These are phyloP conservation scores for Paramyrothecium sp. DNA, from an alignment of 2,329 filamentous ascomycete species.

Conservation along the genomic window DNA sequence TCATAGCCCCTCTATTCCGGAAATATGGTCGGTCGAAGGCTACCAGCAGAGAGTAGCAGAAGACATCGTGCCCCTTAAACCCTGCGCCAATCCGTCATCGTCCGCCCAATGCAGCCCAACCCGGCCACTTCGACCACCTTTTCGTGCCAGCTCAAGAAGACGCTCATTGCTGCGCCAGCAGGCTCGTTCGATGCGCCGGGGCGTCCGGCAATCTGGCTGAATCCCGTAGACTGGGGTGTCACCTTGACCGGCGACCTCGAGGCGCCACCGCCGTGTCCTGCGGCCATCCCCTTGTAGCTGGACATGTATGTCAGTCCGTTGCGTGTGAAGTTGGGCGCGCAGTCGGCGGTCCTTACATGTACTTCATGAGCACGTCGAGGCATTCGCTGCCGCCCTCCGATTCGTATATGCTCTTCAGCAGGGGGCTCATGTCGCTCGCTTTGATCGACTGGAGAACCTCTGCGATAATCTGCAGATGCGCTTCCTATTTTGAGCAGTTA, in stretches of 20 bases:
- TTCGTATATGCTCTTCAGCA: constrained; percentile 78
- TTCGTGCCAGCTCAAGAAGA: constrained; percentile 97
- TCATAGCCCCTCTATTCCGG: constrained; percentile 3
- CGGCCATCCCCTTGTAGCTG: constrained; percentile 88
- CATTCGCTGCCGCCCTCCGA: constrained; percentile 79
- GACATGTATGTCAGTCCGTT: too few species aligned
- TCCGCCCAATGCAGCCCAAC: constrained; percentile 84
- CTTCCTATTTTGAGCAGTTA: constrained; percentile 56
- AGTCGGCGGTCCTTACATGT: constrained; percentile 63
- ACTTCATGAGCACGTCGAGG: constrained; percentile 95
- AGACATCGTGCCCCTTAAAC: constrained; percentile 34
- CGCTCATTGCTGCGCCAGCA: constrained; percentile 89
- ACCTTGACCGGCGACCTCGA: constrained; percentile 43
- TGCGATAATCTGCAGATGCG: constrained; percentile 82
- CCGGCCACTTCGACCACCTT: constrained; percentile 95
- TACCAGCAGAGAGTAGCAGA: neutral
- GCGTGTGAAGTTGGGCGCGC: too few species aligned
- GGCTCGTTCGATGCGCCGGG: constrained; percentile 59
- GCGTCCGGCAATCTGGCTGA: constrained; percentile 71
- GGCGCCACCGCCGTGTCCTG: constrained; percentile 36
- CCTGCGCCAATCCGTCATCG: constrained; percentile 94
- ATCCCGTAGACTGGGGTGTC: constrained; percentile 77
- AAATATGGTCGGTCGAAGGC: too few species aligned
- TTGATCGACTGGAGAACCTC: constrained; percentile 97
- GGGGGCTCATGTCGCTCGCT: constrained; percentile 89